phyloP scores from a whole-genome alignment of 1,284 basidiomycete species.

The Nidula niveotomentosa region DNA sequence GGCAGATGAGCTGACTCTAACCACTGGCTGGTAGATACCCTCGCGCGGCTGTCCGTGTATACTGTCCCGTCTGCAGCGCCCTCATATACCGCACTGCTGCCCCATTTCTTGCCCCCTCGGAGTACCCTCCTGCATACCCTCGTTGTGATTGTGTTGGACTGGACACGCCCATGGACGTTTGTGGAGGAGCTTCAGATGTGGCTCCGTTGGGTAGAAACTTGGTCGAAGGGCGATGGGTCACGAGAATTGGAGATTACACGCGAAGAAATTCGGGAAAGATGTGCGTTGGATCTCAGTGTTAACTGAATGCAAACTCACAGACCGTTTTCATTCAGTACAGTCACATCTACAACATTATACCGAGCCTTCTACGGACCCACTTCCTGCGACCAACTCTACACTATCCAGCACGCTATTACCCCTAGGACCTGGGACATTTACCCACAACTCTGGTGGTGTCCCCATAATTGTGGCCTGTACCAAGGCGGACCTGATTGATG shows the following conservation, averaged over 20 bases:
- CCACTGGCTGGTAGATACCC: constrained; percentile 56
- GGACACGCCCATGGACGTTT: constrained; percentile 93
- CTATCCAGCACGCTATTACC: constrained; percentile 71
- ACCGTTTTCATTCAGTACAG: constrained; percentile 61
- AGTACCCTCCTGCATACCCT: constrained; percentile 75
- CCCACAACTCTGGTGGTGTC: constrained; percentile 81
- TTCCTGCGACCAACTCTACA: constrained; percentile 54
- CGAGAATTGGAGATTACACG: constrained; percentile 68
- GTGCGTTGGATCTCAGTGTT: constrained; percentile 46
- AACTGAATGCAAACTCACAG: constrained; percentile 3
- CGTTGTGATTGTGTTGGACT: constrained; percentile 90
- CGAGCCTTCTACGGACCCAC: constrained; percentile 72
- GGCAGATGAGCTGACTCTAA: background rate
- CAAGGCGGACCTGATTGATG: constrained; percentile 88
- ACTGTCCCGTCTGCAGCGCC: constrained; percentile 81
- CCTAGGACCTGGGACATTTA: constrained; percentile 76
- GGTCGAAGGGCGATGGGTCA: constrained; percentile 70
- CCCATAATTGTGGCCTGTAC: constrained; percentile 91
- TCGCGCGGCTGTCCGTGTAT: constrained; percentile 86
- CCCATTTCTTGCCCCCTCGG: constrained; percentile 79
- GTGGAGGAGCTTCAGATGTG: constrained; percentile 85
- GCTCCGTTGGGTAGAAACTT: constrained; percentile 83
- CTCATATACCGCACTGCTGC: constrained; percentile 77
- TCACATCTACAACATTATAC: constrained; percentile 86
- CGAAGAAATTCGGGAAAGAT: constrained; percentile 80